A percentile compares a stretch with the other conserved stretches of the same genome.
Conservation (phyloP, 2,329 filamentous ascomycete species). For the Dactylellina sp. region DNA sequence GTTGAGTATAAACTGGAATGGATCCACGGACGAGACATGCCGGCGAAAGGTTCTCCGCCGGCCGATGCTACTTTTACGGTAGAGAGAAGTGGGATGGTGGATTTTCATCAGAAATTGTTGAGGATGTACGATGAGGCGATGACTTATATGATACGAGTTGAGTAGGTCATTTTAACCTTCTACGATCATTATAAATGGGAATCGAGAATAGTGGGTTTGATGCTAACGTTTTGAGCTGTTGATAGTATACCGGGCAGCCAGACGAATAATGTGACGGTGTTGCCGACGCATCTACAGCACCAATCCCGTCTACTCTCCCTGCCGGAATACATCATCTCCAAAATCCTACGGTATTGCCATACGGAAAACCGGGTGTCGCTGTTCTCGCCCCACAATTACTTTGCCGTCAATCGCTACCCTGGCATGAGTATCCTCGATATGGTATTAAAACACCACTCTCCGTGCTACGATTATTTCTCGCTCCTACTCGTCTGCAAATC, state of each 20-base stretch:
- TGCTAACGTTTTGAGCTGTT: background rate
- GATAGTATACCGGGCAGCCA: background rate
- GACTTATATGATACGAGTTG: conserved; percentile 2
- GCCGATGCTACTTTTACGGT: background rate
- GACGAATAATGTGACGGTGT: background rate
- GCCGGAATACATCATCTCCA: conserved; percentile 3
- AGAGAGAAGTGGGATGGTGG: conserved; percentile 13
- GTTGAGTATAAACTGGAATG: conserved; percentile 35
- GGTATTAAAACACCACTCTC: conserved; percentile 29
- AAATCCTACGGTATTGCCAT: conserved; percentile 22
- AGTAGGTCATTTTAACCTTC: no score
- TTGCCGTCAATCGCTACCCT: background rate
- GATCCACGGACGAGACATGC: conserved; percentile 25
- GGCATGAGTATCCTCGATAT: background rate
- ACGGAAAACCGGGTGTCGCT: conserved; percentile 22
- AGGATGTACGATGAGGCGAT: conserved; percentile 7
- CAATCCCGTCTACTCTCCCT: conserved; percentile 10
- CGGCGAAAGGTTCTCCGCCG: background rate
- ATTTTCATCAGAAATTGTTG: conserved; percentile 22
- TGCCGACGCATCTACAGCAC: background rate
- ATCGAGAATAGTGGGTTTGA: background rate
- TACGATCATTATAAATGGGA: background rate
- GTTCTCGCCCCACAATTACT: conserved; percentile 26
- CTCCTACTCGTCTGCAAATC: conserved; percentile 11
- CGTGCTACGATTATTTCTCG: conserved; percentile 28